Evolutionary conservation across 75 land plant species (phyloP), one percentile per base, ranked within the genome.

Genomic region (Ceratopteris richardii): DNA sequence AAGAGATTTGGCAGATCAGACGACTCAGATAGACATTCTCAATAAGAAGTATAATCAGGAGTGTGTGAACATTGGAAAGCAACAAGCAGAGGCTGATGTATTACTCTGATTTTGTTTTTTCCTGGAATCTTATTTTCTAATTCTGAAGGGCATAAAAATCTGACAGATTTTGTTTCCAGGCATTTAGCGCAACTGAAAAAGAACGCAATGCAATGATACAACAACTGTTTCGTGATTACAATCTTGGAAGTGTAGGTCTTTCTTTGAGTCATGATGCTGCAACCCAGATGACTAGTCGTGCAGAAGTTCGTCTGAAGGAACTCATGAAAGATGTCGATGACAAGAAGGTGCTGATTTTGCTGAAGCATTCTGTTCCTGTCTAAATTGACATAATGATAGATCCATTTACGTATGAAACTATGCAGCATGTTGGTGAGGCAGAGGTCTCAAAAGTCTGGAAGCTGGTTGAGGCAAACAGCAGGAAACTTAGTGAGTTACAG

Each of bases 1-100:
- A 47, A 73, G 90, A 56, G 81, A 86, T 19, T 61, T 66, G 23
- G 53, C 64, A 46, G 90, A 89, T 62, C 62, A 61, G 44, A 71
- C 78, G 19, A 68, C 58, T 2, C 69, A 72, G 56, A 68, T 62
- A 62, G 47, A 70, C 2, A 43, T 61, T 27, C 67, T 79, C 14
- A 27, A 51, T 46, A 61, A 79, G 64, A 51, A 29, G 47, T 70
- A 83, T 17, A 72, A 77, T 51, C 69, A 72, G 18, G 66, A 68
- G 30, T 68, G 56, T 20, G 44, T 66, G 24, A 80, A 78, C 42
- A 77, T 86, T 22, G 83, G 81, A 56, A 89, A 81, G 54, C 85
- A 86, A 55, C 85, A 86, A 52, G 74, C 78, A 44, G 96, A 90
- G 69, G 85, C 86, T 53, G 89, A 89, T 57, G 98, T 93, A 80